A percentile compares a stretch with the other conserved stretches of the same genome.
phyloP scores from a whole-genome alignment of 148 eudicot species.

The Drosera capensis region DNA sequence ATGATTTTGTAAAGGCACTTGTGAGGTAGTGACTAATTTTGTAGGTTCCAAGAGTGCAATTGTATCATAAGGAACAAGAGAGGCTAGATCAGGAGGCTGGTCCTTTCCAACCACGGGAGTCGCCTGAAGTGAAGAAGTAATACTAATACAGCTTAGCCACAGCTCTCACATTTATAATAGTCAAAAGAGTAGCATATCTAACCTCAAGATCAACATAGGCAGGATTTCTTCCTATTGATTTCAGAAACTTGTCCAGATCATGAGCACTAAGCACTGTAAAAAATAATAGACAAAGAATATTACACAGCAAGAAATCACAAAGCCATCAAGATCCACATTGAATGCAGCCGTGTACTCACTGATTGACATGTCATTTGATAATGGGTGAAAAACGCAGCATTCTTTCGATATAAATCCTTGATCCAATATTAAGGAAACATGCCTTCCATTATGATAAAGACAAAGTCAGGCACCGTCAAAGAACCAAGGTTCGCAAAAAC shows the following conservation, averaged over 20 bases:
- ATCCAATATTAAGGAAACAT: slow-evolving; percentile 44
- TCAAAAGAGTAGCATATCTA: slow-evolving; percentile 1
- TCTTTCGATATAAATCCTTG: slow-evolving; percentile 54
- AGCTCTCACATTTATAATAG: background rate
- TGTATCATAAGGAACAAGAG: slow-evolving; percentile 65
- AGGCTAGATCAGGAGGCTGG: slow-evolving; percentile 91
- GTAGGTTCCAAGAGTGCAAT: slow-evolving; percentile 22
- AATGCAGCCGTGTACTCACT: too few species aligned
- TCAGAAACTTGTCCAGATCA: slow-evolving; percentile 69
- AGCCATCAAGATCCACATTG: too few species aligned
- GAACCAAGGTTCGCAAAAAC: too few species aligned
- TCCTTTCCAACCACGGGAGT: slow-evolving; percentile 85
- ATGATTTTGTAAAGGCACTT: slow-evolving; percentile 17
- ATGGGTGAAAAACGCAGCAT: slow-evolving; percentile 72
- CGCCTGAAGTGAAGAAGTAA: slow-evolving; percentile 26
- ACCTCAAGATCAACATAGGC: slow-evolving; percentile 88
- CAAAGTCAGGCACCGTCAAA: slow-evolving; percentile 1
- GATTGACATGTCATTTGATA: slow-evolving; percentile 69
- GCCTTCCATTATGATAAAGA: slow-evolving; percentile 20
- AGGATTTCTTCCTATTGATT: slow-evolving; percentile 54
- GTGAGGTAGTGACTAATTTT: slow-evolving; percentile 25
- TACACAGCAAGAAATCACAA: background rate
- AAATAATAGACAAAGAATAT: background rate
- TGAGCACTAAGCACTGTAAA: slow-evolving; percentile 39
- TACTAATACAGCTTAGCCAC: slow-evolving; percentile 4